phyloP scores from a whole-genome alignment of 257 asterid species.

The Solanum tarijense region DNA sequence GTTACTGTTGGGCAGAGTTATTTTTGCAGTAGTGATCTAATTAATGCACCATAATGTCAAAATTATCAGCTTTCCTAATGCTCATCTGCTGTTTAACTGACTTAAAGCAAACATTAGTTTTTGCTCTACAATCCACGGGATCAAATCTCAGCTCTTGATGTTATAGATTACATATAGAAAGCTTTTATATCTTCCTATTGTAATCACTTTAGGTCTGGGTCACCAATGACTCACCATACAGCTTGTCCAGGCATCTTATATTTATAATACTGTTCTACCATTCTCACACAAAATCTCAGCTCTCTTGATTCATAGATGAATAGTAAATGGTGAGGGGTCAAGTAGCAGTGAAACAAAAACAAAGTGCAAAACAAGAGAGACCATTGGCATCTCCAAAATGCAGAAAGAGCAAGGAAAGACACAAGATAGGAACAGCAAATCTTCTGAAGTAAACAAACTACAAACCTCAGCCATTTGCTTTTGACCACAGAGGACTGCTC shows the following conservation, averaged over 20 bases:
- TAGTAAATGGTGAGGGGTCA: neutral
- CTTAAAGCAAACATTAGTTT: neutral
- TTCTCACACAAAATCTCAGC: neutral
- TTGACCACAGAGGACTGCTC: constrained; percentile 89
- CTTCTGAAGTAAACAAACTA: neutral
- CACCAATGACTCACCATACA: too few species aligned
- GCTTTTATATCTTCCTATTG: neutral
- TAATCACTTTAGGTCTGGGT: neutral
- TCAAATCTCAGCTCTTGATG: neutral
- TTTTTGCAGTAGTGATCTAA: neutral
- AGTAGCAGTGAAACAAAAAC: neutral
- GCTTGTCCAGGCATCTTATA: neutral
- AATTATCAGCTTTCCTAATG: neutral
- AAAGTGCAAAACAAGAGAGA: neutral
- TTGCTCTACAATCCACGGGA: neutral
- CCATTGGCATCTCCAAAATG: neutral
- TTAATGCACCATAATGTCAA: neutral
- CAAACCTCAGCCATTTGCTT: constrained; percentile 88
- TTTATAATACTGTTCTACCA: neutral
- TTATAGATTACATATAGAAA: neutral
- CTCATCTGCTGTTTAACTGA: neutral
- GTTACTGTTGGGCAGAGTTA: neutral
- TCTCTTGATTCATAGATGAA: neutral
- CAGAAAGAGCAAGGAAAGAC: neutral
- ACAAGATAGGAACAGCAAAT: neutral